Evolutionary conservation across 441 rosid species (phyloP).

Genomic region (Omphalea diandra): DNA sequence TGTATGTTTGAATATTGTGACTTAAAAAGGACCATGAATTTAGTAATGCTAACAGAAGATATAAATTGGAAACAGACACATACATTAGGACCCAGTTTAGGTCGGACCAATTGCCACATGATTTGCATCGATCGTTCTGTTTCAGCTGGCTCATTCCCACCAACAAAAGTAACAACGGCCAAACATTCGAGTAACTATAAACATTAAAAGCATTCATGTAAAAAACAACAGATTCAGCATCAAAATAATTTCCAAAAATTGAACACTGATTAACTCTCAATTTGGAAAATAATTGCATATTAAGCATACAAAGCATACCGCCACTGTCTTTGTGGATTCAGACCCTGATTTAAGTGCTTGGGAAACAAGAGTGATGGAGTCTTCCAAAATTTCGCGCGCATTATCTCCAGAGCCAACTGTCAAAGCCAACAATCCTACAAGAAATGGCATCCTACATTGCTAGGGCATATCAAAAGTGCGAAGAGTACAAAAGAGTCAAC

Average conservation of each 20-base stretch:
- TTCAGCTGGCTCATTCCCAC: slow-evolving; percentile 64
- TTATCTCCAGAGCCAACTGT: slow-evolving; percentile 74
- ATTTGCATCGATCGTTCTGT: slow-evolving; percentile 81
- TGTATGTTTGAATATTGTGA: not conserved
- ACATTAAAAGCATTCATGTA: slow-evolving; percentile 14
- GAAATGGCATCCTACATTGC: slow-evolving; percentile 12
- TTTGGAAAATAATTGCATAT: not conserved
- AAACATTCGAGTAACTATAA: slow-evolving; percentile 73
- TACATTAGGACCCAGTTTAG: slow-evolving; percentile 87
- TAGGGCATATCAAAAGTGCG: not conserved
- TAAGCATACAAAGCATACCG: slow-evolving; percentile 63
- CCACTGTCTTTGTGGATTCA: slow-evolving; percentile 49
- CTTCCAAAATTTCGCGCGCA: slow-evolving; percentile 71
- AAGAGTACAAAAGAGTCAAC: slow-evolving; percentile 1
- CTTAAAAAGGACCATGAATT: not conserved
- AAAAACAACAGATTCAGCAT: slow-evolving; percentile 10
- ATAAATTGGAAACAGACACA: slow-evolving; percentile 18
- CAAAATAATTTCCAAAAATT: not conserved
- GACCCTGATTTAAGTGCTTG: slow-evolving; percentile 68
- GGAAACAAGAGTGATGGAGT: slow-evolving; percentile 54
- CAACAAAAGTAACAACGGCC: slow-evolving; percentile 80
- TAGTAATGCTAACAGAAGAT: no score
- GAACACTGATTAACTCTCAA: slow-evolving; percentile 2
- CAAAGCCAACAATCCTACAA: slow-evolving; percentile 75
- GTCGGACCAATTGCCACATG: slow-evolving; percentile 91